Base-by-base conservation (phyloP, 352 stramenopile species). In the Phytopythium delawarense region DNA sequence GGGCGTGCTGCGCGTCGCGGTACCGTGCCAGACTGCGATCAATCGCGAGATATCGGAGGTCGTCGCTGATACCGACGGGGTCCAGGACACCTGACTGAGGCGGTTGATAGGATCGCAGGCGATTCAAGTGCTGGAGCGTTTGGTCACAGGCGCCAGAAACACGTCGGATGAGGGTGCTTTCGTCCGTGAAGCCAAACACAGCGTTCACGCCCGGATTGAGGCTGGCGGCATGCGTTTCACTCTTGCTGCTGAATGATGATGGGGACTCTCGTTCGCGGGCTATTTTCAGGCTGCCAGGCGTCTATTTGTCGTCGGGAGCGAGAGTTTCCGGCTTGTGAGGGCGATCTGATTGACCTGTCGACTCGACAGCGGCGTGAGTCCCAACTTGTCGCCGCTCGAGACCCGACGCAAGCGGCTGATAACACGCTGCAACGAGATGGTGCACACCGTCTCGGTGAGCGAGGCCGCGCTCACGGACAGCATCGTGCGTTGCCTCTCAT, bases 11-110 rank as follows among this genome's bases (percentile, higher is more conserved):
- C 73, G 70, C 30, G 64, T 75, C 25, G 73, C 83, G 23, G 72
- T 92, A 16, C 64, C 79, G 28, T 67, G 79, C 7, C 64, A 78
- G 18, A 71, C 48, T 3, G 63, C 81, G 28, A 57, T 90, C 32
- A 90, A 90, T 50, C 74, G 81, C 28, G 68, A 82, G 67, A 90
- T 88, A 21, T 90, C 81, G 15, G 54, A 51, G 48, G 62, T n/a
- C 8, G 49, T 44, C 32, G 28, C 32, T 1, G 46, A 52, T 4
- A 18, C 46, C 13, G 13, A 52, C 23, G 25, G 11, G 2, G 46
- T n/a, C 21, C 46, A n/a, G 28, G 7, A 15, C 25, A n/a, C 3
- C 28, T 32, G 28, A 35, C 28, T 11, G 46, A 34, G 23, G 11
- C 18, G 25, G 23, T 34, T 32, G 28, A 4, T 57, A 54, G 48